Percentiles rank a stretch among this genome's conserved stretches.
phyloP scores from a whole-genome alignment of 768 basidiomycete genomes.

The Stropharia rugosoannulata region DNA sequence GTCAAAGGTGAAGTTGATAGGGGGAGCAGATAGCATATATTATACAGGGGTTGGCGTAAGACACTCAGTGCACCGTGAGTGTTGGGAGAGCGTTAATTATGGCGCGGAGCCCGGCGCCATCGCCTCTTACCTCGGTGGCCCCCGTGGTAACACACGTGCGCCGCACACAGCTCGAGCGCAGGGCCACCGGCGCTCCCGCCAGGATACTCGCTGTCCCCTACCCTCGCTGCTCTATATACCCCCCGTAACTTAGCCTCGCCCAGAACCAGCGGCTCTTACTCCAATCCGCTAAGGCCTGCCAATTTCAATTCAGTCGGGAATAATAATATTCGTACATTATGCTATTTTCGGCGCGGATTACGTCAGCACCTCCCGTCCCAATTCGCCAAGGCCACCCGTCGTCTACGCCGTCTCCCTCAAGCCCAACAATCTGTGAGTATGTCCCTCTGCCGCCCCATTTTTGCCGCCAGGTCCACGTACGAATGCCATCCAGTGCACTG shows the following conservation, averaged over 20 bases:
- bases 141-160: conserved; percentile 12
- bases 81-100: conserved; percentile 12
- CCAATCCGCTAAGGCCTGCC: background rate
- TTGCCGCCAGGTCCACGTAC: conserved; percentile 14
- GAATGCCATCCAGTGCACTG: conserved; percentile 4
- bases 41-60: conserved; percentile 15
- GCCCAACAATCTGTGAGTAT: conserved; percentile 55
- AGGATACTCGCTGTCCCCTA: background rate
- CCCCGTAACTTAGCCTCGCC: background rate
- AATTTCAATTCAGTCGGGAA: conserved; percentile 5
- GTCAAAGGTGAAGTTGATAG: conserved; percentile 65
- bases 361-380: conserved; percentile 23
- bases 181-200: background rate
- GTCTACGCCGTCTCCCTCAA: conserved; percentile 49
- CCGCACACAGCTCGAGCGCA: background rate
- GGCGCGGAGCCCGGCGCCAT: conserved; percentile 8
- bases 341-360: conserved; percentile 21
- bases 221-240: background rate
- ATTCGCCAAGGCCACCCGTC: conserved; percentile 18
- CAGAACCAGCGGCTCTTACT: conserved; percentile 4
- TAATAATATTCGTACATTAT: background rate
- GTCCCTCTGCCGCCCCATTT: conserved; percentile 12
- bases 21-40: conserved; percentile 59
- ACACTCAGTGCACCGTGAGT: conserved; percentile 17
- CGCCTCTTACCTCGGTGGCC: conserved; percentile 3